Percentiles rank a stretch among this genome's conserved stretches.
These are phyloP conservation scores for Debaryomyces prosopidis DNA, from an alignment of 805 yeast genomes.

Conservation along the genomic window DNA sequence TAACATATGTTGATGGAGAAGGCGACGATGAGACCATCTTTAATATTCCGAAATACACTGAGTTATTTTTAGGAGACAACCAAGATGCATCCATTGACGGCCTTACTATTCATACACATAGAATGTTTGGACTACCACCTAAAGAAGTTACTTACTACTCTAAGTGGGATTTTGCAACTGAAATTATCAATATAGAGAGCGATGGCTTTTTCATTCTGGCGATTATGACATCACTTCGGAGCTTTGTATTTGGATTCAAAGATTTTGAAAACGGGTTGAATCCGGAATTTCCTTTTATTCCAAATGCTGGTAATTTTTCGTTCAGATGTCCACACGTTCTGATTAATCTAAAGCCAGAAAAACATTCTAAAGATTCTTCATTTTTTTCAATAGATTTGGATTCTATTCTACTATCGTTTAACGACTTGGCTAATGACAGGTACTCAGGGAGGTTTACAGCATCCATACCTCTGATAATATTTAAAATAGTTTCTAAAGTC, in stretches of 20 bases:
- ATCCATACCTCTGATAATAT: constrained; percentile 47
- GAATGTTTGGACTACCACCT: constrained; percentile 93
- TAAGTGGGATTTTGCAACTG: constrained; percentile 83
- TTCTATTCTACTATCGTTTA: constrained; percentile 42
- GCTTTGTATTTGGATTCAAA: constrained; percentile 60
- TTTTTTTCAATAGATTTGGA: constrained; percentile 16
- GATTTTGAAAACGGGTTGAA: constrained; percentile 78
- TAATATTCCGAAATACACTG: constrained; percentile 23
- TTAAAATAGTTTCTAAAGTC: constrained; percentile 25
- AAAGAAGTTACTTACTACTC: constrained; percentile 84
- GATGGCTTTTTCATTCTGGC: constrained; percentile 46
- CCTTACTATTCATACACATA: constrained; percentile 73
- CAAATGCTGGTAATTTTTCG: constrained; percentile 69
- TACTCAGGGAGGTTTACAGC: constrained; percentile 59
- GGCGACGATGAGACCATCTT: constrained; percentile 23
- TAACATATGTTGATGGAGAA: constrained; percentile 27
- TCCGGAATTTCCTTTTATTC: constrained; percentile 52
- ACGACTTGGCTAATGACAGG: constrained; percentile 69
- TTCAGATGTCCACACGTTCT: constrained; percentile 52
- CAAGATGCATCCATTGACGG: constrained; percentile 60
- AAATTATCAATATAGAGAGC: constrained; percentile 55
- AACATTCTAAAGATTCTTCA: not conserved
- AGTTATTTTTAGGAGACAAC: constrained; percentile 6
- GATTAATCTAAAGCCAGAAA: constrained; percentile 32
- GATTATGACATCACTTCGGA: constrained; percentile 40